Conservation (phyloP, 139 green algal genomes). For the Tetradesmus obliquus region DNA sequence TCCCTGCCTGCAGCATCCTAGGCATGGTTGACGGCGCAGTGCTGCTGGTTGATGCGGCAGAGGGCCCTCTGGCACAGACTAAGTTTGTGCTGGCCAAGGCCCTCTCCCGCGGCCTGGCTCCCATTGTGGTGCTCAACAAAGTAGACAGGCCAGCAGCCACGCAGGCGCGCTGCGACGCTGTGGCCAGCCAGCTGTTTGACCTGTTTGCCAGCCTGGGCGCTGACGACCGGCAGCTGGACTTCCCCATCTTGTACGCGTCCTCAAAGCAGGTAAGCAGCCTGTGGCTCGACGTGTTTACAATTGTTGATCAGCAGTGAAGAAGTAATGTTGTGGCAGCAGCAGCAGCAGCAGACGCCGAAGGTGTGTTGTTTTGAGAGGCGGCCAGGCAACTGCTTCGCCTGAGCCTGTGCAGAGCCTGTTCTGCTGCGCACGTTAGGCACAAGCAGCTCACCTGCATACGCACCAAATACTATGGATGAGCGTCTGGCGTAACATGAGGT, state of each 20-base stretch:
- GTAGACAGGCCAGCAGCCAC: conserved; percentile 59
- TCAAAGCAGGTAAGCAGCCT: conserved; percentile 64
- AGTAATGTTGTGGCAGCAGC: neutral
- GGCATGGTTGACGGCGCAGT: conserved; percentile 92
- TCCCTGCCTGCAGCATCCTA: conserved; percentile 63
- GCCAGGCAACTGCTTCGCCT: neutral
- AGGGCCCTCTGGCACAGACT: conserved; percentile 85
- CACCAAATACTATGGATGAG: too few species aligned
- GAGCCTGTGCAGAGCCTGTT: neutral
- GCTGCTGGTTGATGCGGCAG: conserved; percentile 90
- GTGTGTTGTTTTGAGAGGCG: neutral
- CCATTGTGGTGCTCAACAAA: conserved; percentile 93
- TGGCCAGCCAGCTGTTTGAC: conserved; percentile 86
- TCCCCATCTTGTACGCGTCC: conserved; percentile 86
- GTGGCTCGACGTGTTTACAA: neutral
- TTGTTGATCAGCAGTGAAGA: neutral
- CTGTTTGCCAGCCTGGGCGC: conserved; percentile 87
- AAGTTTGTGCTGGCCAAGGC: conserved; percentile 95
- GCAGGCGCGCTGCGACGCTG: conserved; percentile 69
- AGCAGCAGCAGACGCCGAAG: too few species aligned
- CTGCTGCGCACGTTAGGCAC: too few species aligned
- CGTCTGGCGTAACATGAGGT: too few species aligned
- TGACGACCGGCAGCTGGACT: conserved; percentile 91
- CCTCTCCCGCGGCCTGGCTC: conserved; percentile 70
- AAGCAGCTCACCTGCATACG: too few species aligned